Evolutionary conservation across 1,284 basidiomycete species (phyloP).

Genomic region (Trichosporon sp.): DNA sequence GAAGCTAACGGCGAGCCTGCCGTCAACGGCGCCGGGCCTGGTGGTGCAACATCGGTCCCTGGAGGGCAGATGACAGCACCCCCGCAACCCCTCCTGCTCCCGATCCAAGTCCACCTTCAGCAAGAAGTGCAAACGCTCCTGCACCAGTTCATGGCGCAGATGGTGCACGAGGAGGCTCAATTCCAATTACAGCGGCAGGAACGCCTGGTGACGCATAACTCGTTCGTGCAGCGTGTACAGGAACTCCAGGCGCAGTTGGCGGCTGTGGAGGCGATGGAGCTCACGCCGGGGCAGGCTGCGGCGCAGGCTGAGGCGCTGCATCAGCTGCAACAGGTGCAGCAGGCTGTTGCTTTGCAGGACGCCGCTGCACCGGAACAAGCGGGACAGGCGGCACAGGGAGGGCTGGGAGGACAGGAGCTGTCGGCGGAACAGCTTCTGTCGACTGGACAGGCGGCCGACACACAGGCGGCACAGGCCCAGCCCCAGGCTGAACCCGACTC

Average conservation of each 20-base stretch:
- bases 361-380: too few species aligned
- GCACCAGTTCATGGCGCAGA: neutral
- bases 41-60: neutral
- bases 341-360: neutral
- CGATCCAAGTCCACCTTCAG: constrained; percentile 4
- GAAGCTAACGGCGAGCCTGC: neutral
- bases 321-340: neutral
- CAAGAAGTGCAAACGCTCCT: neutral
- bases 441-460: too few species aligned
- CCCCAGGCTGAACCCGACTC: too few species aligned
- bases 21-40: neutral
- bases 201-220: neutral
- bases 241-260: neutral
- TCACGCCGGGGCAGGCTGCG: neutral
- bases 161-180: neutral
- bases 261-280: neutral
- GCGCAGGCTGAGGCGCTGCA: neutral
- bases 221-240: neutral
- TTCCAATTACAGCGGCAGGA: neutral
- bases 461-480: too few species aligned
- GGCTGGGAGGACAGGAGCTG: too few species aligned
- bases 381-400: neutral
- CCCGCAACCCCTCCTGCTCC: neutral
- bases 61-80: neutral
- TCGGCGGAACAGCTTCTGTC: too few species aligned